Conservation (phyloP, 495 filamentous ascomycete species). For the Cairneyella variabilis region DNA sequence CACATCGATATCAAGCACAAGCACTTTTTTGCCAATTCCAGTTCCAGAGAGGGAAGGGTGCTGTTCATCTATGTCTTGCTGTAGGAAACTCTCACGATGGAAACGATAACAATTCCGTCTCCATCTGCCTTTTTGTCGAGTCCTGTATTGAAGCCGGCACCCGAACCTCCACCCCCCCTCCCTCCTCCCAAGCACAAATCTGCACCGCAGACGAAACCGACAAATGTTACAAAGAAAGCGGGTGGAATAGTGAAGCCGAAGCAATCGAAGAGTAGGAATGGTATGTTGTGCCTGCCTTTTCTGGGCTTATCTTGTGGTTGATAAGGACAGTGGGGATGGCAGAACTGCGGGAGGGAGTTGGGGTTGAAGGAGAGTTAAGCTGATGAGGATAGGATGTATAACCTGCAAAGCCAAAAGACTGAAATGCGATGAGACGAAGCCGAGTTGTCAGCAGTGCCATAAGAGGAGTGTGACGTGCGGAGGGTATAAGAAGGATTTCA, state of each 20-base stretch:
- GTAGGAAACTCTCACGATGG: conserved; percentile 38
- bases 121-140: conserved; percentile 57
- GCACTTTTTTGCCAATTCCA: too few relatives aligned
- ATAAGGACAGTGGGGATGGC: conserved; percentile 9
- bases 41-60: too few relatives aligned
- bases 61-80: conserved; percentile 16
- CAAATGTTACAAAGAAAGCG: conserved; percentile 29
- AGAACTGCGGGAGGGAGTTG: too few relatives aligned
- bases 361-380: too few relatives aligned
- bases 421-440: conserved; percentile 80
- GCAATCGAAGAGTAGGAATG: conserved; percentile 81
- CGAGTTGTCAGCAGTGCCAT: conserved; percentile 68
- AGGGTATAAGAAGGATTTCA: conserved; percentile 81
- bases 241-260: conserved; percentile 56
- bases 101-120: conserved; percentile 60
- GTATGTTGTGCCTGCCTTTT: conserved; percentile 37
- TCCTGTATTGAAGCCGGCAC: conserved; percentile 30
- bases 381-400: conserved; percentile 69
- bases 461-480: conserved; percentile 68
- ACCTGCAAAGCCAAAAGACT: conserved; percentile 80
- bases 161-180: conserved; percentile 31
- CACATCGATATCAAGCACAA: conserved; percentile 4
- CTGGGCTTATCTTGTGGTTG: conserved; percentile 21
- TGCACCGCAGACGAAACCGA: conserved; percentile 4
- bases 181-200: conserved; percentile 30